Evolutionary conservation across 352 stramenopile genomes (phyloP).

Genomic region (Phytophthora constricta): DNA sequence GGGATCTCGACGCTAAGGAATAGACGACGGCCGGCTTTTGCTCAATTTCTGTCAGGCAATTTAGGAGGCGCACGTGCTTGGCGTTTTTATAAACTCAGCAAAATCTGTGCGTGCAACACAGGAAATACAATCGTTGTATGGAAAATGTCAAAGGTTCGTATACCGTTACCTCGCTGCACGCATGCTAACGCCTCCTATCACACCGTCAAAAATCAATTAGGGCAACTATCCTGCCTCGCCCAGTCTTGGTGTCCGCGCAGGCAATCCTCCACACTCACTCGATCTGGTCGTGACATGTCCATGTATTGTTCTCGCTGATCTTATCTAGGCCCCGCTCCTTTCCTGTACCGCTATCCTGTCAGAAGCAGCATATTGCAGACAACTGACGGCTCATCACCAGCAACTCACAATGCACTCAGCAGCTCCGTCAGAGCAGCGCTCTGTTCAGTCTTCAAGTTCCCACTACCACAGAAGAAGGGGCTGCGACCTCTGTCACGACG

Average conservation of each 20-base stretch:
- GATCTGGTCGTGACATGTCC: conserved; percentile 30
- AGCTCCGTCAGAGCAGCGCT: conserved; percentile 13
- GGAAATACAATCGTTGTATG: conserved; percentile 14
- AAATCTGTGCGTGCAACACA: conserved; percentile 1
- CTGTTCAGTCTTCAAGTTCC: conserved; percentile 19
- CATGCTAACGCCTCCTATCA: conserved; percentile 39
- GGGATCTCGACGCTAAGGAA: conserved; percentile 58
- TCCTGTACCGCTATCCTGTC: conserved; percentile 19
- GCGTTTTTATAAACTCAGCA: no score
- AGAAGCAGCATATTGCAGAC: conserved; percentile 21
- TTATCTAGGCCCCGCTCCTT: conserved; percentile 37
- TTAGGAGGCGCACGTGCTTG: no score
- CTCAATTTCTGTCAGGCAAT: no score
- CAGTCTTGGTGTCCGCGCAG: conserved; percentile 33
- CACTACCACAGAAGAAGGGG: conserved; percentile 16
- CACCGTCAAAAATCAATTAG: conserved; percentile 45
- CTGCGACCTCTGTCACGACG: conserved; percentile 19
- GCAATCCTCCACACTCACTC: conserved; percentile 18
- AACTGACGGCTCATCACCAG: conserved; percentile 3
- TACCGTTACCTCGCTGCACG: conserved; percentile 43
- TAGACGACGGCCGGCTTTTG: conserved; percentile 21
- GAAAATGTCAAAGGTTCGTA: conserved; percentile 33
- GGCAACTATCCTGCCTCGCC: conserved; percentile 28
- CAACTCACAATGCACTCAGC: conserved; percentile 27
- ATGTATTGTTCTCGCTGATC: conserved; percentile 44